A percentile compares a stretch with the other conserved stretches of the same genome.
Conservation (phyloP, 345 rosid genomes). For the Eutrema yunnanense region DNA sequence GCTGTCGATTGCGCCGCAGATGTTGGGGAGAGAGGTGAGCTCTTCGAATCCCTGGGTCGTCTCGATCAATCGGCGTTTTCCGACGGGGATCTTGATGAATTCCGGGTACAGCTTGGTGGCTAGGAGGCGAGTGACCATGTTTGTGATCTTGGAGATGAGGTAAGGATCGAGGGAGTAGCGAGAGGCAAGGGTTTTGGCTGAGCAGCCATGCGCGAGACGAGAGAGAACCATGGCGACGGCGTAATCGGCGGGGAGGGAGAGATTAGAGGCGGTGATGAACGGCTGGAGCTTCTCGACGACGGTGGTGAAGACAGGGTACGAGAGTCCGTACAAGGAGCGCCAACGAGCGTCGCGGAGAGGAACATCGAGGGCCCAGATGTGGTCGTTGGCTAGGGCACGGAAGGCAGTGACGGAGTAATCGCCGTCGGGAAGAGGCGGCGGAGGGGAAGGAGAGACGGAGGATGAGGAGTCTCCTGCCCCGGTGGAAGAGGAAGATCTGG, state of each 20-base stretch:
- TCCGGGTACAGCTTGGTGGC: slow-evolving; percentile 93
- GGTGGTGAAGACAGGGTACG: slow-evolving; percentile 83
- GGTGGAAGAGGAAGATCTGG: slow-evolving; percentile 29
- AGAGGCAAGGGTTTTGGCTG: slow-evolving; percentile 65
- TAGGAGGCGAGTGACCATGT: slow-evolving; percentile 85
- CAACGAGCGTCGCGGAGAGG: slow-evolving; percentile 89
- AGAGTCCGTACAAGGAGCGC: slow-evolving; percentile 82
- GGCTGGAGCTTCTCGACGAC: slow-evolving; percentile 91
- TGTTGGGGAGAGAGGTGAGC: slow-evolving; percentile 80
- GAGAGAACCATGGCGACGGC: slow-evolving; percentile 96
- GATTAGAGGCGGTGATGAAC: slow-evolving; percentile 76
- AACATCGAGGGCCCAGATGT: slow-evolving; percentile 75
- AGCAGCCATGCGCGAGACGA: slow-evolving; percentile 72
- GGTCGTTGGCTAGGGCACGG: slow-evolving; percentile 87
- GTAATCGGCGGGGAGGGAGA: slow-evolving; percentile 90
- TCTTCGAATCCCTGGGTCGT: slow-evolving; percentile 90
- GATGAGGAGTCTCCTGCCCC: slow-evolving; percentile 21
- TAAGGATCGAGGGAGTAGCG: slow-evolving; percentile 83
- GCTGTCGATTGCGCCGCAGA: slow-evolving; percentile 88
- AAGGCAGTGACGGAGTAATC: slow-evolving; percentile 77
- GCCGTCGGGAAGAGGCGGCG: slow-evolving; percentile 47
- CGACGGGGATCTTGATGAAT: slow-evolving; percentile 81
- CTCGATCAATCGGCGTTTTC: slow-evolving; percentile 75
- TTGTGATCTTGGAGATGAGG: slow-evolving; percentile 86
- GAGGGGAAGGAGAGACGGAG: slow-evolving; percentile 32